A percentile compares a stretch with the other conserved stretches of the same genome.
These are phyloP conservation scores for Triticum turgidum DNA, from an alignment of 176 grass and related monocot genomes.

Conservation along the genomic window DNA sequence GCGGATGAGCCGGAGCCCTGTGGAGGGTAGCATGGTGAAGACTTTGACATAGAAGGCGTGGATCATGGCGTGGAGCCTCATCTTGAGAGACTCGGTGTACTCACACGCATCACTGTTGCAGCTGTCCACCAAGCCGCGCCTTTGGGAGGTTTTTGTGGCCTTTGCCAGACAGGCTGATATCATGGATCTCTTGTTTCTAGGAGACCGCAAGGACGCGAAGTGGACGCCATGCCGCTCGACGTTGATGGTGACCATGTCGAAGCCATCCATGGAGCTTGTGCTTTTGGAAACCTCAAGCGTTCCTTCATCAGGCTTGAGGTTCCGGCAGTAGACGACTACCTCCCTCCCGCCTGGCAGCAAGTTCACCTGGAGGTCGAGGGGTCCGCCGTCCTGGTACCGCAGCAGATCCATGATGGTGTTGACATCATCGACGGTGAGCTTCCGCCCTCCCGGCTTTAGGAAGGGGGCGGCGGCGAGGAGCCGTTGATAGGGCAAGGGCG, in stretches of 20 bases:
- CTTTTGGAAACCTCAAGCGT: neutral
- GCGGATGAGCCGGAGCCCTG: neutral
- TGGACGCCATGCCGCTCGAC: neutral
- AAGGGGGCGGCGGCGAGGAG: neutral
- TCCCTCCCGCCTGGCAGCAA: neutral
- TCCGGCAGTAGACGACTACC: neutral
- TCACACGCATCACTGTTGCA: neutral
- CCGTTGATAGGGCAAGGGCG: neutral
- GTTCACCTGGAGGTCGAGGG: neutral
- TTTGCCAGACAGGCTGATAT: neutral
- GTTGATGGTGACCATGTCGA: neutral
- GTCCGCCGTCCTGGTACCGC: neutral
- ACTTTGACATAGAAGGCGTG: neutral
- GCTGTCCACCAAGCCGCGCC: fast-evolving
- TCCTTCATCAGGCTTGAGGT: neutral
- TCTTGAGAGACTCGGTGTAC: neutral
- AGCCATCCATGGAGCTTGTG: neutral
- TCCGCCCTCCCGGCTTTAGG: neutral
- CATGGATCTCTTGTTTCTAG: neutral
- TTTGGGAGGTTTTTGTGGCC: neutral
- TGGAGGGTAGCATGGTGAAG: neutral
- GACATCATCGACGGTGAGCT: neutral
- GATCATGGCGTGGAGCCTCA: neutral
- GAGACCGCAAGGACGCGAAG: neutral
- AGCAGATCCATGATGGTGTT: neutral